phyloP scores from a whole-genome alignment of 805 yeast genomes.

The Yarrowia bubula region DNA sequence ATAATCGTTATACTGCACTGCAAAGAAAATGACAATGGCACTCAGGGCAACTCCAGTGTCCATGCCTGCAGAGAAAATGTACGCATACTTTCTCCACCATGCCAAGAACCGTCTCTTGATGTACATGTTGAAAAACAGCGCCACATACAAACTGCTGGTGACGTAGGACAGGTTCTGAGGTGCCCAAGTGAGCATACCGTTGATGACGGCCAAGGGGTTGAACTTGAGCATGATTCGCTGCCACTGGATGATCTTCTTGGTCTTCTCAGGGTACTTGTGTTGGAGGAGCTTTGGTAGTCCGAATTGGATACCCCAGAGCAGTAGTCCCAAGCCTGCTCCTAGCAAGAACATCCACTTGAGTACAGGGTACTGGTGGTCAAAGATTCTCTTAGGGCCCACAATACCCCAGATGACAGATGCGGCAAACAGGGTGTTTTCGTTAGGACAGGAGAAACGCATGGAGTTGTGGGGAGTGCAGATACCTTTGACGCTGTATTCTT shows the following conservation, averaged over 20 bases:
- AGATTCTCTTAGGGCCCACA: background rate
- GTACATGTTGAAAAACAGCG: constrained; percentile 42
- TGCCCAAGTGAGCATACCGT: background rate
- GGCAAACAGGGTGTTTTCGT: background rate
- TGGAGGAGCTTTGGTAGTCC: background rate
- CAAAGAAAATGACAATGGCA: constrained; percentile 47
- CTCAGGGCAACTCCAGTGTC: constrained; percentile 53
- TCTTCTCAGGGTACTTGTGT: background rate
- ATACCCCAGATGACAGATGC: constrained; percentile 4
- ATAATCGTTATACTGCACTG: constrained; percentile 41
- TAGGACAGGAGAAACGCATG: background rate
- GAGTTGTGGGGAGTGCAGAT: background rate
- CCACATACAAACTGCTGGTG: constrained; percentile 44
- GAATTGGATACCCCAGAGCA: background rate
- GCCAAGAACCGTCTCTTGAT: constrained; percentile 46
- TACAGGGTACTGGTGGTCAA: background rate
- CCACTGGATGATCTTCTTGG: background rate
- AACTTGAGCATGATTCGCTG: background rate
- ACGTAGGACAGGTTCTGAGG: constrained; percentile 29
- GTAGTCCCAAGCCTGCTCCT: background rate
- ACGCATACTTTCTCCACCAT: constrained; percentile 48
- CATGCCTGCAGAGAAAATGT: constrained; percentile 49
- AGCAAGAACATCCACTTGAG: constrained; percentile 5
- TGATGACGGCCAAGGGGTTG: background rate
- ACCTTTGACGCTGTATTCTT: background rate